Percentiles rank a stretch among this genome's conserved stretches.
Conservation (phyloP, 129 eudicot genomes). For the Tagetes patula region DNA sequence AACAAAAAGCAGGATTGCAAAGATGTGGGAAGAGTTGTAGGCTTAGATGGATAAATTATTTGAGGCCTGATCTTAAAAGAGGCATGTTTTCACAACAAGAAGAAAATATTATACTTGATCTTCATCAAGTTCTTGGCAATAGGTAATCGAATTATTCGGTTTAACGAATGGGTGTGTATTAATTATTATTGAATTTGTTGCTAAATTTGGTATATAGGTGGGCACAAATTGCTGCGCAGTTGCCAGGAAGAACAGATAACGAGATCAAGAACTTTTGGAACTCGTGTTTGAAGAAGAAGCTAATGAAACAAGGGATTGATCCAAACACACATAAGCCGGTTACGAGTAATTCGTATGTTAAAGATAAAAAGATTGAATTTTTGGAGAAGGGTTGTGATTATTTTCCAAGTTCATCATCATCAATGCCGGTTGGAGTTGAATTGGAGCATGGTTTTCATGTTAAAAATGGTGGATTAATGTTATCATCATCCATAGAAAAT, state of each 20-base stretch:
- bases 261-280: slow-evolving; percentile 98
- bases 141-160: slow-evolving; percentile 42
- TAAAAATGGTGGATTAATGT: slow-evolving; percentile 30
- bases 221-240: slow-evolving; percentile 93
- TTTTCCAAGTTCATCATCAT: slow-evolving; percentile 21
- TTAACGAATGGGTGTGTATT: background rate
- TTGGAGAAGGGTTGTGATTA: slow-evolving; percentile 17
- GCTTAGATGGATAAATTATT: slow-evolving; percentile 90
- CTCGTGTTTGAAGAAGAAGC: slow-evolving; percentile 87
- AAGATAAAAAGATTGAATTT: slow-evolving; percentile 32
- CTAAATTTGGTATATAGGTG: slow-evolving; percentile 56
- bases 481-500: slow-evolving; percentile 31
- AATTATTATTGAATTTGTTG: background rate
- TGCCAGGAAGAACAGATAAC: slow-evolving; percentile 98
- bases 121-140: slow-evolving; percentile 87
- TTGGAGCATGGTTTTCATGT: slow-evolving; percentile 29
- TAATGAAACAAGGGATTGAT: slow-evolving; percentile 82
- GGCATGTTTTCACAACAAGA: slow-evolving; percentile 92
- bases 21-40: slow-evolving; percentile 99
- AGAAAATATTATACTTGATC: slow-evolving; percentile 71
- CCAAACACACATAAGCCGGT: slow-evolving; percentile 88
- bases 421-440: slow-evolving; percentile 33
- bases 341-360: slow-evolving; percentile 22
- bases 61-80: slow-evolving; percentile 97
- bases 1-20: slow-evolving; percentile 66